Evolutionary conservation across 2,329 filamentous ascomycete species (phyloP).

Genomic region (Cordyceps javanica): DNA sequence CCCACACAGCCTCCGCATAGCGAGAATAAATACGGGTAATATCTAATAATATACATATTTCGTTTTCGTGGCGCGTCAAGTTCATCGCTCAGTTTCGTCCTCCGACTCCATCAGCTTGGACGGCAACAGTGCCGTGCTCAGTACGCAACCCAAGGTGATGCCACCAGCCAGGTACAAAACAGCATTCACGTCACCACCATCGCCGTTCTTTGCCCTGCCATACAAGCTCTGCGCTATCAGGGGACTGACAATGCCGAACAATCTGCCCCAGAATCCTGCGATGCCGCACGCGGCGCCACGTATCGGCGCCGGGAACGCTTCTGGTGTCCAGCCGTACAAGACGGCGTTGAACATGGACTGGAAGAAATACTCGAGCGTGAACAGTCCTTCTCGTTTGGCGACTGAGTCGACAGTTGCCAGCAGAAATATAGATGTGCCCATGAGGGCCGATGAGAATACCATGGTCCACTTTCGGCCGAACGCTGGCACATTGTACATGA

Average conservation of each 20-base stretch:
- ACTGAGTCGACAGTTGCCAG: constrained; percentile 36
- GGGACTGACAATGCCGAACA: constrained; percentile 53
- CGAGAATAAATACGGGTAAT: too few relatives aligned
- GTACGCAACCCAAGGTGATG: constrained; percentile 45
- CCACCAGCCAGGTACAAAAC: constrained; percentile 52
- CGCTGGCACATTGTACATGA: constrained; percentile 32
- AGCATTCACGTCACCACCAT: constrained; percentile 36
- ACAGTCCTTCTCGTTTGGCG: constrained; percentile 32
- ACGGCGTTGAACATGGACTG: constrained; percentile 34
- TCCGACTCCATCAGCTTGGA: constrained; percentile 29
- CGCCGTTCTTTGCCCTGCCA: constrained; percentile 22
- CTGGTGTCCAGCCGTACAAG: constrained; percentile 44
- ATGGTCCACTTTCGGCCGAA: constrained; percentile 37
- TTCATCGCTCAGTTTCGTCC: constrained; percentile 20
- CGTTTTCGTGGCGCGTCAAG: too few relatives aligned
- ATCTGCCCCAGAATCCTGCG: constrained; percentile 51
- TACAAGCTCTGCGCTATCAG: constrained; percentile 45
- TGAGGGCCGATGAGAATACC: constrained; percentile 38
- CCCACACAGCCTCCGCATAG: too few relatives aligned
- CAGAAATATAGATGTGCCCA: constrained; percentile 40
- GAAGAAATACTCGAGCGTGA: constrained; percentile 39
- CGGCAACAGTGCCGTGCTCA: constrained; percentile 44
- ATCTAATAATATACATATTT: not conserved
- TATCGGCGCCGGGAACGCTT: constrained; percentile 50
- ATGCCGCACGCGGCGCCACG: constrained; percentile 51